Percentiles rank a stretch among this genome's conserved stretches.
Evolutionary conservation across 768 basidiomycete genomes (phyloP).

Genomic region (Auricularia auricula-judae): DNA sequence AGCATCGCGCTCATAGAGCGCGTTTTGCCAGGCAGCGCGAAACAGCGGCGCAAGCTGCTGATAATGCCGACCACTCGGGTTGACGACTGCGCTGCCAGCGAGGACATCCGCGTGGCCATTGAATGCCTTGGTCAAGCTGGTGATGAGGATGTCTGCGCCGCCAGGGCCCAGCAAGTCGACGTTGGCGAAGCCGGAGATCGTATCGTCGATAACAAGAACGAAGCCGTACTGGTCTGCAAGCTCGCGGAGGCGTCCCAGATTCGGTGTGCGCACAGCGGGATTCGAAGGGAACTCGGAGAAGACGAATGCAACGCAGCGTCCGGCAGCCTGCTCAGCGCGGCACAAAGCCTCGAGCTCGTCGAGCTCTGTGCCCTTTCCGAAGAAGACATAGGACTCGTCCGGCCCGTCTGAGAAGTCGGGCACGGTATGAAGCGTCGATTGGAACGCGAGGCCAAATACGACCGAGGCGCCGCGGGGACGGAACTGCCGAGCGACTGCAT

Average conservation of each 20-base stretch:
- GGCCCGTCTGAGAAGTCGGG: constrained; percentile 26
- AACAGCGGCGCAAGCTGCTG: background rate
- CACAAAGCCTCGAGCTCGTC: constrained; percentile 26
- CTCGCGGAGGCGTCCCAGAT: constrained; percentile 27
- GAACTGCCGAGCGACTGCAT: background rate
- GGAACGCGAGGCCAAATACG: background rate
- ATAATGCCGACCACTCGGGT: background rate
- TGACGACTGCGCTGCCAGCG: constrained; percentile 27
- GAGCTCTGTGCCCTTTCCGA: constrained; percentile 13
- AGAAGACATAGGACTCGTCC: constrained; percentile 16
- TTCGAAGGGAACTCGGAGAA: constrained; percentile 45
- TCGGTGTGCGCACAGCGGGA: constrained; percentile 36
- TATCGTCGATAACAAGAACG: constrained; percentile 42
- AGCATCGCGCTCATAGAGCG: background rate
- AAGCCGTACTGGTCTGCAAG: constrained; percentile 39
- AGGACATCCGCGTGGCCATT: constrained; percentile 43
- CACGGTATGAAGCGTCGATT: background rate
- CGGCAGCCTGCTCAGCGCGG: constrained; percentile 16
- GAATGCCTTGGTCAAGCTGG: constrained; percentile 44
- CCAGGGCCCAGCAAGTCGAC: constrained; percentile 29
- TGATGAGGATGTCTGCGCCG: constrained; percentile 39
- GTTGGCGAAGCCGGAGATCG: constrained; percentile 41
- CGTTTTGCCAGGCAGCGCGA: background rate
- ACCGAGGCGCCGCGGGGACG: background rate
- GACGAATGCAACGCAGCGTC: constrained; percentile 24